Conservation (phyloP, 768 basidiomycete genomes). For the Ramaria rubella region DNA sequence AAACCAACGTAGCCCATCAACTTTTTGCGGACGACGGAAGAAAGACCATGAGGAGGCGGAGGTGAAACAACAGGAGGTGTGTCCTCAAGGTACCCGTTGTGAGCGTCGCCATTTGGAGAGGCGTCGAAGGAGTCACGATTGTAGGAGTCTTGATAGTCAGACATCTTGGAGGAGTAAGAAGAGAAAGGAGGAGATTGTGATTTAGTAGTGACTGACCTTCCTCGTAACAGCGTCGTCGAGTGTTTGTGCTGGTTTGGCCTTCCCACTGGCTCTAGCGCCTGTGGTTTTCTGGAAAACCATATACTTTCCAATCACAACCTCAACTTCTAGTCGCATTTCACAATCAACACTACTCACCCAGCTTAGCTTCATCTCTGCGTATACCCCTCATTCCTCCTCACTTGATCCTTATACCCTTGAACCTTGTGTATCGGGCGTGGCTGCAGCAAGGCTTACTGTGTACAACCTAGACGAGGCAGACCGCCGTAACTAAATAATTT, state of each 20-base stretch:
- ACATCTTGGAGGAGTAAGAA: background rate
- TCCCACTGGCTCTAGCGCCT: background rate
- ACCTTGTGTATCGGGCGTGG: too few species aligned
- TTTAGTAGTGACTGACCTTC: background rate
- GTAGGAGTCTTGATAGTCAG: background rate
- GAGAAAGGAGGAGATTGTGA: background rate
- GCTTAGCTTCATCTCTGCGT: too few species aligned
- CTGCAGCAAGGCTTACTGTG: too few species aligned
- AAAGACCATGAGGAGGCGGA: background rate
- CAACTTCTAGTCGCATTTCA: too few species aligned
- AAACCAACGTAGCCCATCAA: constrained; percentile 94
- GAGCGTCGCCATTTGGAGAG: background rate
- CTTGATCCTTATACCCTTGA: too few species aligned
- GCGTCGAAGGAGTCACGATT: background rate
- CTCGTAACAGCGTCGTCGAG: background rate
- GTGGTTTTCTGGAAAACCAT: too few species aligned
- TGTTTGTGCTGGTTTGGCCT: background rate
- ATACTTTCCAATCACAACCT: too few species aligned
- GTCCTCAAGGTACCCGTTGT: background rate
- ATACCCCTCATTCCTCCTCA: too few species aligned
- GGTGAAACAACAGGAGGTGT: background rate
- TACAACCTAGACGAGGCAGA: too few species aligned
- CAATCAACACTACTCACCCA: too few species aligned
- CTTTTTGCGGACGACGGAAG: constrained; percentile 69
- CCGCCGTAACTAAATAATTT: too few species aligned